Conservation (phyloP, 1,139 yeast genomes). For the Chernovozyma sophiae-reginae region DNA sequence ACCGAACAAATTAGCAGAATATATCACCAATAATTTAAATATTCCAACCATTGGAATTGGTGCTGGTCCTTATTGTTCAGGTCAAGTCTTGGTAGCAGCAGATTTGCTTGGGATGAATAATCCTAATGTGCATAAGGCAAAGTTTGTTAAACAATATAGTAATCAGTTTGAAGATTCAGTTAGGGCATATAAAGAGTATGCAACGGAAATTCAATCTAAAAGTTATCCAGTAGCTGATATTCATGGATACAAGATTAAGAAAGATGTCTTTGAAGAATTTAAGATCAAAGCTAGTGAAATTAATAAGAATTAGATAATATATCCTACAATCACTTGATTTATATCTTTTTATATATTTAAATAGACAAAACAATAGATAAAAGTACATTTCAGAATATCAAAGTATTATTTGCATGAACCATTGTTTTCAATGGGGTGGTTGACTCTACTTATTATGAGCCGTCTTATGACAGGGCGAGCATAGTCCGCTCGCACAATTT, state of each 20-base stretch:
- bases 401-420: too few species aligned
- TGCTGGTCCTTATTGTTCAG: slow-evolving; percentile 81
- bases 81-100: slow-evolving; percentile 86
- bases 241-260: slow-evolving; percentile 72
- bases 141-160: slow-evolving; percentile 72
- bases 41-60: slow-evolving; percentile 96
- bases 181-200: slow-evolving; percentile 51
- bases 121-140: slow-evolving; percentile 49
- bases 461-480: too few species aligned
- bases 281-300: slow-evolving; percentile 12
- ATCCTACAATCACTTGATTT: too few species aligned
- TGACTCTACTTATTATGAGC: too few species aligned
- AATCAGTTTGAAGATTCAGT: slow-evolving; percentile 49
- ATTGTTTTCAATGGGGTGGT: too few species aligned
- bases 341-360: too few species aligned
- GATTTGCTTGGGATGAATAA: slow-evolving; percentile 77
- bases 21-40: slow-evolving; percentile 53
- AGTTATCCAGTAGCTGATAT: slow-evolving; percentile 57
- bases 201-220: slow-evolving; percentile 49
- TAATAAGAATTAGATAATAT: too few species aligned
- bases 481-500: too few species aligned
- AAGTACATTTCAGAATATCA: not conserved
- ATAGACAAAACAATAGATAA: not conserved
- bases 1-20: slow-evolving; percentile 68
- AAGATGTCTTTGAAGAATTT: slow-evolving; percentile 56